A percentile compares a stretch with the other conserved stretches of the same genome.
Evolutionary conservation across 1,284 basidiomycete species (phyloP).

Genomic region (Cryptococcus jaspeensis): DNA sequence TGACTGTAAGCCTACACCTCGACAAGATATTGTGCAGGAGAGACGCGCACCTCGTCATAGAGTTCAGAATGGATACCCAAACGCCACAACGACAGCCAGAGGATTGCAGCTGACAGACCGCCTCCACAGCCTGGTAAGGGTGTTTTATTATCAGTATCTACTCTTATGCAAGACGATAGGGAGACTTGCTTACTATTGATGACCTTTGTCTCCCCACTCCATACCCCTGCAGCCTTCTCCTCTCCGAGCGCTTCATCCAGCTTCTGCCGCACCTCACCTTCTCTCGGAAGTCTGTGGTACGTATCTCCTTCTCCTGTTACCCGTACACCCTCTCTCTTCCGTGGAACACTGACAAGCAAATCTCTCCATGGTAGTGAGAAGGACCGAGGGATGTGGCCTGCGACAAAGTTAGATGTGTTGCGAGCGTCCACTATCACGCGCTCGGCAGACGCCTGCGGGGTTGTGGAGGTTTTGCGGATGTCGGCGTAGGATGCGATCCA

Average conservation of each 20-base stretch:
- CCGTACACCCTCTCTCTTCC: neutral
- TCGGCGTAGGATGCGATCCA: conserved; percentile 4
- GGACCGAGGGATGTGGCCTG: conserved; percentile 11
- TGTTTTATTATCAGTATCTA: too few relatives aligned
- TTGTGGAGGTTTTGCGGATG: conserved; percentile 1
- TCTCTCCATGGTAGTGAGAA: neutral
- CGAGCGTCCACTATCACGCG: conserved; percentile 7
- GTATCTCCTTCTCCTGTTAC: neutral
- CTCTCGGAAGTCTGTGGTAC: neutral
- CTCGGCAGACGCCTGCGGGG: neutral
- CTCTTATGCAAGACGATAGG: neutral
- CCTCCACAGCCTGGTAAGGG: conserved; percentile 4
- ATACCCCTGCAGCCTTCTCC: neutral
- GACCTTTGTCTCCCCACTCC: neutral
- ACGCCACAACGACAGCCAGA: conserved; percentile 7
- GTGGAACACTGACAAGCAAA: neutral
- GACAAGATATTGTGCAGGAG: neutral
- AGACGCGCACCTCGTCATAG: conserved; percentile 13
- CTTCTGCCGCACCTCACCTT: neutral
- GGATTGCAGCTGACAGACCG: conserved; percentile 12
- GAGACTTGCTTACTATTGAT: conserved; percentile 8
- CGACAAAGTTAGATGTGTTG: conserved; percentile 1
- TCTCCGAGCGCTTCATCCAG: neutral
- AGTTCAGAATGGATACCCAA: conserved; percentile 8
- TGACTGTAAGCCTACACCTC: conserved; percentile 14